A percentile compares a stretch with the other conserved stretches of the same genome.
These are phyloP conservation scores for Chamaecyparis obtusa DNA, from an alignment of 75 land plant species.

Conservation along the genomic window DNA sequence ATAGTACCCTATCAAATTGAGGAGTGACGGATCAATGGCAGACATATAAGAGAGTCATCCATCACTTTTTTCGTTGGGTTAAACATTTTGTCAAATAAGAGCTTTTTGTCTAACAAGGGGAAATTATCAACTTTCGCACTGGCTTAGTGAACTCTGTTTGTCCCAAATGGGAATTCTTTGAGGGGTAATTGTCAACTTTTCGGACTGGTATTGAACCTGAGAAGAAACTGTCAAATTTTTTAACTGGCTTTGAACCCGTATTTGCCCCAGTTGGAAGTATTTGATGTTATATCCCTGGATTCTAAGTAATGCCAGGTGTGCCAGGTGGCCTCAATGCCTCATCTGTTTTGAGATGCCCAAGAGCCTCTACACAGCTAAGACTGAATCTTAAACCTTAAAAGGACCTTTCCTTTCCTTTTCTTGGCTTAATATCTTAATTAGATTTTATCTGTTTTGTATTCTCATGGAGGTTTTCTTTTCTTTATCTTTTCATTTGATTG, in stretches of 20 bases:
- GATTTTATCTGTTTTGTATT: not conserved
- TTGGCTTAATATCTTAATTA: too few relatives aligned
- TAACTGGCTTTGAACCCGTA: too few relatives aligned
- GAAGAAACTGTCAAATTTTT: not conserved
- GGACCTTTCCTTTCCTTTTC: not conserved
- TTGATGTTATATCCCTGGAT: not conserved
- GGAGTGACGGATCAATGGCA: too few relatives aligned
- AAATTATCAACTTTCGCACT: not conserved
- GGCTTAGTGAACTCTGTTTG: too few relatives aligned
- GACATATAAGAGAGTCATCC: not conserved
- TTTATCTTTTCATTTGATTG: not conserved
- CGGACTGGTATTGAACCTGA: not conserved
- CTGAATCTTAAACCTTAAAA: too few relatives aligned
- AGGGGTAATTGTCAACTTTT: too few relatives aligned
- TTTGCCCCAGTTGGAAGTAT: not conserved
- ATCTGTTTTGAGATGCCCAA: not conserved
- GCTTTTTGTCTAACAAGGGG: not conserved
- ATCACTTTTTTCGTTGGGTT: too few relatives aligned
- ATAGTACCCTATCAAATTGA: too few relatives aligned
- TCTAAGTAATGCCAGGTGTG: not conserved
- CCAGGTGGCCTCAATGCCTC: not conserved
- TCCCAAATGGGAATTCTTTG: too few relatives aligned
- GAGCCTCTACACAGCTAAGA: not conserved
- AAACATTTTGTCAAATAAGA: not conserved
- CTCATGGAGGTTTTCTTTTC: not conserved